Conservation (phyloP, 768 basidiomycete genomes). For the Agaricus blazei region DNA sequence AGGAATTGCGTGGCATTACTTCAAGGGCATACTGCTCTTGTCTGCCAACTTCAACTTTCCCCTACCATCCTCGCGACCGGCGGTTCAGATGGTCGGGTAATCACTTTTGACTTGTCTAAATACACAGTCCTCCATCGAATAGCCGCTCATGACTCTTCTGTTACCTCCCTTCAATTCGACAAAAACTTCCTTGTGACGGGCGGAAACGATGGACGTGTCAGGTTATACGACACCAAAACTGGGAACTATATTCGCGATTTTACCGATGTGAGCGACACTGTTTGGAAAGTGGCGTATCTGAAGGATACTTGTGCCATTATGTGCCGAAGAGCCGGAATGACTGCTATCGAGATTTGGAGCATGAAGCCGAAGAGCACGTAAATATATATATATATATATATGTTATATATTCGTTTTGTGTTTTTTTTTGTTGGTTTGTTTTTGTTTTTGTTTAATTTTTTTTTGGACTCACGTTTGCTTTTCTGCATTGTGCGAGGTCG, state of each 20-base stretch:
- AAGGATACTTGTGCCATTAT: conserved; percentile 65
- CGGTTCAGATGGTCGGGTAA: conserved; percentile 78
- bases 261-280: conserved; percentile 69
- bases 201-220: conserved; percentile 81
- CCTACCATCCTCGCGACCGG: conserved; percentile 70
- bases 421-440: not conserved
- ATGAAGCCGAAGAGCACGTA: conserved; percentile 37
- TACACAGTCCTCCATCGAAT: conserved; percentile 55
- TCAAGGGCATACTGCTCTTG: conserved; percentile 88
- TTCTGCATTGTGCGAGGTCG: too few relatives aligned
- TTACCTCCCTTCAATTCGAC: conserved; percentile 88
- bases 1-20: conserved; percentile 81
- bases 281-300: conserved; percentile 83
- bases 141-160: conserved; percentile 83
- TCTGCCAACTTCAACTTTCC: conserved; percentile 84
- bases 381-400: not conserved
- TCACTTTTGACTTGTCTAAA: conserved; percentile 34
- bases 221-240: conserved; percentile 62
- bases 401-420: not conserved
- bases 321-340: conserved; percentile 76
- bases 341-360: conserved; percentile 85
- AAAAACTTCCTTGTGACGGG: conserved; percentile 75
- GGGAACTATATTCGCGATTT: conserved; percentile 74
- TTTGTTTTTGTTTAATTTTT: too few relatives aligned
- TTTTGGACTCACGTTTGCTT: too few relatives aligned